These are phyloP conservation scores for Quercus alba DNA, from an alignment of 306 rosid genomes.

Conservation along the genomic window DNA sequence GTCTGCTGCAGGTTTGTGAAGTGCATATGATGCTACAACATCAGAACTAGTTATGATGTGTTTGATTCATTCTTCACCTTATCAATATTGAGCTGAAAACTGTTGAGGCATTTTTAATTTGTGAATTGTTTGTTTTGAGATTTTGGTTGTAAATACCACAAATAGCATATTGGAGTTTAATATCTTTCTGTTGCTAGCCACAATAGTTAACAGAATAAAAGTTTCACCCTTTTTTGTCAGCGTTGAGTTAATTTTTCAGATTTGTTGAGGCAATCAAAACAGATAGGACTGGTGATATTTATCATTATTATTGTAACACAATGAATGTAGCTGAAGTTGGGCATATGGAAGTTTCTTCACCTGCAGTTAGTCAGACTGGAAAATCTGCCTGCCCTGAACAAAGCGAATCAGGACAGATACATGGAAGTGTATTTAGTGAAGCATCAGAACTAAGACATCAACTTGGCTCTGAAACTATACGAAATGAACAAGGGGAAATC, in stretches of 20 bases:
- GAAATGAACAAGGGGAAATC: slow-evolving; percentile 32
- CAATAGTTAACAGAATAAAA: background rate
- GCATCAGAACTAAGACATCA: slow-evolving; percentile 30
- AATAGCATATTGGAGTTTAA: background rate
- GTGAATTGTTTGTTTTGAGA: background rate
- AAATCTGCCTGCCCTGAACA: slow-evolving; percentile 17
- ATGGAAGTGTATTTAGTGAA: slow-evolving; percentile 33
- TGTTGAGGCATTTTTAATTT: background rate
- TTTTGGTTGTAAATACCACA: slow-evolving; percentile 13
- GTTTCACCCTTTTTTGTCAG: background rate
- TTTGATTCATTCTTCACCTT: slow-evolving; percentile 6
- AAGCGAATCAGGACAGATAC: slow-evolving; percentile 27
- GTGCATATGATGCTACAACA: background rate
- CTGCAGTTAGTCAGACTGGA: slow-evolving; percentile 31
- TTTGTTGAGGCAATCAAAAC: background rate
- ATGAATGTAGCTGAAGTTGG: slow-evolving; percentile 35
- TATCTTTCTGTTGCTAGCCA: background rate
- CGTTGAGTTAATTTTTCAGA: background rate
- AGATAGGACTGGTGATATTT: slow-evolving; percentile 11
- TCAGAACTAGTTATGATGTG: slow-evolving; percentile 9
- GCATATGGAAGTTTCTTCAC: slow-evolving; percentile 19
- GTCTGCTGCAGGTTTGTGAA: slow-evolving; percentile 11
- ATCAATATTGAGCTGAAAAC: slow-evolving; percentile 13
- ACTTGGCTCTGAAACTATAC: slow-evolving; percentile 32
- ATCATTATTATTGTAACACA: slow-evolving; percentile 19